Conservation (phyloP, 495 filamentous ascomycete species). For the Penicillium flavigenum region DNA sequence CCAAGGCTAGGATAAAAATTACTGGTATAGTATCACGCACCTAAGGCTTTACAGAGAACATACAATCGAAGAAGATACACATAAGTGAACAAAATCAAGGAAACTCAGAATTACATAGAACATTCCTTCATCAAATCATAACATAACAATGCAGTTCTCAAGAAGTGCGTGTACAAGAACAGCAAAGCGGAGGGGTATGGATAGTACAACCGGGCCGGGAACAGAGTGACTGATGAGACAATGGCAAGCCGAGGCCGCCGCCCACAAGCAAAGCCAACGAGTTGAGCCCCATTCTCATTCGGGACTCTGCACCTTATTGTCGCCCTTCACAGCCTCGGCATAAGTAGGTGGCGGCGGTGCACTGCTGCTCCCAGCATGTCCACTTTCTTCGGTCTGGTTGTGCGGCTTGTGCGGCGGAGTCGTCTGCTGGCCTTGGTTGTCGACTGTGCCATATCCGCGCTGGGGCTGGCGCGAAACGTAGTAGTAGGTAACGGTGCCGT, state of each 20-base stretch:
- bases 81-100: background rate
- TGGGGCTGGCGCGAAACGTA: conserved; percentile 58
- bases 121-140: conserved; percentile 20
- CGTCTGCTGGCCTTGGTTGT: conserved; percentile 27
- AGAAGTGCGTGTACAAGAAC: background rate
- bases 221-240: background rate
- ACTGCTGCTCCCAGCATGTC: conserved; percentile 28
- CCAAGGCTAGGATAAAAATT: background rate
- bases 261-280: background rate
- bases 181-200: background rate
- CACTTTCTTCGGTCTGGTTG: conserved; percentile 26
- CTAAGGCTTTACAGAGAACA: background rate
- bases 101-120: conserved; percentile 13
- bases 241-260: background rate
- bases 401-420: conserved; percentile 21
- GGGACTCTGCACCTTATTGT: conserved; percentile 79
- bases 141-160: conserved; percentile 7
- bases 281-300: conserved; percentile 44
- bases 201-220: background rate
- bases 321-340: conserved; percentile 80
- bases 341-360: conserved; percentile 69
- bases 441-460: conserved; percentile 42
- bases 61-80: background rate
- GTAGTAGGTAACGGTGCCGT: conserved; percentile 64
- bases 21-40: background rate